phyloP scores from a whole-genome alignment of 2,329 filamentous ascomycete genomes.

The Venturiaceae sp. region DNA sequence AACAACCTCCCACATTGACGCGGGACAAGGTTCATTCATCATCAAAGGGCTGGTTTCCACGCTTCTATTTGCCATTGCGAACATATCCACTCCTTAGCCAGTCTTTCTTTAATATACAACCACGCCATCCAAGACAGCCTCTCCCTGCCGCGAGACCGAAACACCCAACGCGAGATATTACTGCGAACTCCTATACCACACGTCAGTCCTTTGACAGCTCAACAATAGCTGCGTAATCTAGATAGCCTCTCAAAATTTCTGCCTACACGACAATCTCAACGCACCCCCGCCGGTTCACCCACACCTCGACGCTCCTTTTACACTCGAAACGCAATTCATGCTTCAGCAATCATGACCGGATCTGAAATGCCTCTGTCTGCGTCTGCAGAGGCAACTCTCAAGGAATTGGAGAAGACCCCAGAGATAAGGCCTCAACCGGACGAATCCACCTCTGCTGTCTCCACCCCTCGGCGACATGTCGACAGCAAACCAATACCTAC shows the following conservation, averaged over 20 bases:
- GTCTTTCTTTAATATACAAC: not conserved
- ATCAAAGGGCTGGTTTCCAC: not conserved
- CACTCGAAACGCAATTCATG: not conserved
- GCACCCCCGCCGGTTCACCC: not conserved
- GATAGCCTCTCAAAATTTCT: not conserved
- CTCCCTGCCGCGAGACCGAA: not conserved
- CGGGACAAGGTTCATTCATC: not conserved
- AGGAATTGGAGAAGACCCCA: not conserved
- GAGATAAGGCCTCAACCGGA: slow-evolving; percentile 5
- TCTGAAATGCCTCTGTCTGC: slow-evolving; percentile 2
- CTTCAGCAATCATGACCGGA: not conserved
- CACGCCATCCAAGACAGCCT: not conserved
- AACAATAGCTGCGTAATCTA: not conserved
- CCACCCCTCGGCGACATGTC: slow-evolving; percentile 6
- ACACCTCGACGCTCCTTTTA: not conserved
- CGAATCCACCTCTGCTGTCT: not conserved
- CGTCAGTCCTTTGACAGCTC: not conserved
- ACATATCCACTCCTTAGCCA: not conserved
- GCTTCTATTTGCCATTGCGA: not conserved
- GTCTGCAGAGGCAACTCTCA: slow-evolving; percentile 3
- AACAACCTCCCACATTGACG: not conserved
- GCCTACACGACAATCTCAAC: not conserved
- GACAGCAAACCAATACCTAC: slow-evolving; percentile 27
- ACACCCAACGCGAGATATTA: not conserved
- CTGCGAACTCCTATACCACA: not conserved